Conservation (phyloP, 805 yeast species). For the Metschnikowia picachoensis region DNA sequence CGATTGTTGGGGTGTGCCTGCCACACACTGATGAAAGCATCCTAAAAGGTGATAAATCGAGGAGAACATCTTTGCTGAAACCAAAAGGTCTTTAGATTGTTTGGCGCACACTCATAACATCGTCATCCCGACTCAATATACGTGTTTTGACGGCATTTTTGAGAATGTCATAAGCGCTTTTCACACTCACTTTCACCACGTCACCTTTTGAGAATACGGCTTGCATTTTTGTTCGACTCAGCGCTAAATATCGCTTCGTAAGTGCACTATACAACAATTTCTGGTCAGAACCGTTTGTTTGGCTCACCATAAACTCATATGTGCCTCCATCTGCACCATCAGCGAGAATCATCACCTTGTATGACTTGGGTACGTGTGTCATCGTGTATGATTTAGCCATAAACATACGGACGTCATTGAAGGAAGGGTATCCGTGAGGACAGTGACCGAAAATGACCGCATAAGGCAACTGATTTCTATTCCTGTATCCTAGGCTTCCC, state of each 20-base stretch:
- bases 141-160: constrained; percentile 20
- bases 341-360: constrained; percentile 25
- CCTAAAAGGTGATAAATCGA: too few species aligned
- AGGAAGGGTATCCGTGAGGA: constrained; percentile 10
- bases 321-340: constrained; percentile 25
- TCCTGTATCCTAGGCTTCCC: constrained; percentile 20
- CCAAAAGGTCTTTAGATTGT: constrained; percentile 10
- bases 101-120: constrained; percentile 23
- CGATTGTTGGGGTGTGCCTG: too few species aligned
- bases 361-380: constrained; percentile 22
- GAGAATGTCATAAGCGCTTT: constrained; percentile 27
- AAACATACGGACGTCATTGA: constrained; percentile 17
- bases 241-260: constrained; percentile 8
- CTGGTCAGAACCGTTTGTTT: constrained; percentile 13
- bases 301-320: constrained; percentile 24
- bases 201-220: constrained; percentile 4
- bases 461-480: constrained; percentile 27
- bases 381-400: constrained; percentile 23
- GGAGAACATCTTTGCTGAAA: constrained; percentile 4
- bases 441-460: constrained; percentile 20
- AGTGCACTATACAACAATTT: constrained; percentile 15
- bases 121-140: constrained; percentile 18
- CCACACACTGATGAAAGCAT: too few species aligned
- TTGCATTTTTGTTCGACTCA: neutral
- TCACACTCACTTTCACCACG: constrained; percentile 6